These are phyloP conservation scores for Eremochloa ophiuroides DNA, from an alignment of 176 grass and related monocot species.

Conservation along the genomic window DNA sequence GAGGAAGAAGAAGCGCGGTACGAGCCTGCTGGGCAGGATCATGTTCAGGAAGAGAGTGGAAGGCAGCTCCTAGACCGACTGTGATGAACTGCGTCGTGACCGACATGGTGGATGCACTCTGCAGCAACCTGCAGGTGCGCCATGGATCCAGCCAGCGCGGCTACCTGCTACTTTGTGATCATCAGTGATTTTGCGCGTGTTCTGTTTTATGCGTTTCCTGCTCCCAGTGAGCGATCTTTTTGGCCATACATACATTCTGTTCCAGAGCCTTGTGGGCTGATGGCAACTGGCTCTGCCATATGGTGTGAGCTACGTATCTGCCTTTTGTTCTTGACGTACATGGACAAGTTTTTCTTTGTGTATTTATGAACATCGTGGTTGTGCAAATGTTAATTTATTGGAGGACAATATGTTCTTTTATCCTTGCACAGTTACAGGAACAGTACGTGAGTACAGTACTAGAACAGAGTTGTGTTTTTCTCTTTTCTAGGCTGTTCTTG, in stretches of 20 bases:
- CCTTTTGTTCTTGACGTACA: conserved; percentile 17
- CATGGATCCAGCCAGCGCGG: background rate
- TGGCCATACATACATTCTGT: background rate
- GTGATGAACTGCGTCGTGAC: background rate
- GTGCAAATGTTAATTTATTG: conserved; percentile 21
- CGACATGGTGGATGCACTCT: background rate
- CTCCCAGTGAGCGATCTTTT: background rate
- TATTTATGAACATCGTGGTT: conserved; percentile 25
- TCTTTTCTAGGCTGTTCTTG: background rate
- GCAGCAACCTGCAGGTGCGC: background rate
- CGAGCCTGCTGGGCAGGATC: conserved; percentile 59
- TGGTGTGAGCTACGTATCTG: background rate
- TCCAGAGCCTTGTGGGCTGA: background rate
- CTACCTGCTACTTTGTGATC: background rate
- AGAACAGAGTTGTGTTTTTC: background rate
- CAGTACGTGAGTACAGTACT: background rate
- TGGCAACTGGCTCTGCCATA: background rate
- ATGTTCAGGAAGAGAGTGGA: conserved; percentile 50
- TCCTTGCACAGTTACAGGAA: background rate
- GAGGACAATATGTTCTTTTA: background rate
- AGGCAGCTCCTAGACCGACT: background rate
- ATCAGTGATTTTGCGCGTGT: background rate
- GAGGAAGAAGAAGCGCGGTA: conserved; percentile 56
- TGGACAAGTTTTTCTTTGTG: conserved; percentile 3
- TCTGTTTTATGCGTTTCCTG: background rate